Base-by-base conservation (phyloP, 768 basidiomycete genomes). In the Artomyces pyxidatus region DNA sequence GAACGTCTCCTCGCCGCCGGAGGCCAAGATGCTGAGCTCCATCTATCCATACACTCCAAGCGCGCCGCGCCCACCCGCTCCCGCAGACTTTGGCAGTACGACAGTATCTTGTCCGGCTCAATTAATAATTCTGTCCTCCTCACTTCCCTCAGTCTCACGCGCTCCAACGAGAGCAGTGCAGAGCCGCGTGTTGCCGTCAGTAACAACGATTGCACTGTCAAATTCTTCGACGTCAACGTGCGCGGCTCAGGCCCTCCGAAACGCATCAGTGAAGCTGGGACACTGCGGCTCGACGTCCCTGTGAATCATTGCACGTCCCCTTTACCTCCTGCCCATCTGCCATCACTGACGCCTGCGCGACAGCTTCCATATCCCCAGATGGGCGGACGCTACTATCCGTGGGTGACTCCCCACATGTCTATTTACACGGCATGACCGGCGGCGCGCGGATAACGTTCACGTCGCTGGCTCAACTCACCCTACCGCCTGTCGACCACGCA, bases 321-420 rank as follows among this genome's bases (percentile, higher is more conserved):
- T 29, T 5, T 7, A 9, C 14, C 37, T 14, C 48, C 43, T 46
- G 27, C 21, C 38, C 35, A 49, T 30, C 23, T 50, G 22, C 35
- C 21, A 22, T 54, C n/a, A 53, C 37, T 55, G 42, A 54, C 45
- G 37, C 48, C 37, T 35, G 17, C 52, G 41, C 37, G 38, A 47
- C 57, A 94, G 90, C 88, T 4, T 92, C 92, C 8, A 77, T 97
- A 57, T 92, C 91, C 0, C 91, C 90, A 0, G 89, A 95, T 59
- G 86, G 91, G 1, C 77, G 80, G 39, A 91, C 85, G 0, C 74
- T 97, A 12, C 77, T 96, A 1, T 90, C 85, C 3, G 93, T 94
- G 0, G 93, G 94, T 21, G 93, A 97, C 62, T 92, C 91, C 9
- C 80, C 83, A 38, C 83, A 89, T 49, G 82, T 94, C 10, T 86